A percentile compares a stretch with the other conserved stretches of the same genome.
Evolutionary conservation across 495 filamentous ascomycete species (phyloP).

Genomic region (Rhizodiscina lignyota): DNA sequence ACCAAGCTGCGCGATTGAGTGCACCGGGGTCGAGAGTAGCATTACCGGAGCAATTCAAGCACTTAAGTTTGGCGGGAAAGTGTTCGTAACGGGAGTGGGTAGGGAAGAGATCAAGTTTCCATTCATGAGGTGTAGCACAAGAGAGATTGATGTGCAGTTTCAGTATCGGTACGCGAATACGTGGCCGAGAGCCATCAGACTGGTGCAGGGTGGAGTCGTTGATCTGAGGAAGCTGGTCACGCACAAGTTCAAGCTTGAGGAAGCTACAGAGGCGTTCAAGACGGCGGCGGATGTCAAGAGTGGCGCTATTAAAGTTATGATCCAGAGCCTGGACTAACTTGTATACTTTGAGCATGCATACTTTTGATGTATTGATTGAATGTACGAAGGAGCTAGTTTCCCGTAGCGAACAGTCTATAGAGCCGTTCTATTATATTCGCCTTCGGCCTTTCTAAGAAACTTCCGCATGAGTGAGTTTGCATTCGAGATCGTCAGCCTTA

Average conservation of each 20-base stretch:
- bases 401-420: too few species aligned
- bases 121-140: constrained; percentile 78
- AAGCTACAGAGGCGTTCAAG: constrained; percentile 78
- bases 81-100: constrained; percentile 84
- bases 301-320: constrained; percentile 91
- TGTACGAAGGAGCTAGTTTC: too few species aligned
- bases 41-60: constrained; percentile 74
- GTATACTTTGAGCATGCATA: too few species aligned
- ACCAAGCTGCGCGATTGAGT: constrained; percentile 67
- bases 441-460: too few species aligned
- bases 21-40: constrained; percentile 82
- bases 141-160: constrained; percentile 87
- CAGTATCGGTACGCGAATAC: constrained; percentile 94
- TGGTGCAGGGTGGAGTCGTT: constrained; percentile 68
- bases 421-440: too few species aligned
- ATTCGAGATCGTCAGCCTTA: too few species aligned
- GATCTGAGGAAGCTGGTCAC: constrained; percentile 70
- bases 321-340: constrained; percentile 41
- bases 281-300: constrained; percentile 75
- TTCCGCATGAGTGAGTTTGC: too few species aligned
- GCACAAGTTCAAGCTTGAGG: constrained; percentile 70
- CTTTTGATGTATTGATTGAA: too few species aligned
- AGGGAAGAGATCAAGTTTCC: constrained; percentile 89
- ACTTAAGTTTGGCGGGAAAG: constrained; percentile 82
- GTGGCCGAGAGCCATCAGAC: constrained; percentile 82